A percentile compares a stretch with the other conserved stretches of the same genome.
phyloP scores from a whole-genome alignment of 2,329 filamentous ascomycete genomes.

The Coniochaeta sp. region DNA sequence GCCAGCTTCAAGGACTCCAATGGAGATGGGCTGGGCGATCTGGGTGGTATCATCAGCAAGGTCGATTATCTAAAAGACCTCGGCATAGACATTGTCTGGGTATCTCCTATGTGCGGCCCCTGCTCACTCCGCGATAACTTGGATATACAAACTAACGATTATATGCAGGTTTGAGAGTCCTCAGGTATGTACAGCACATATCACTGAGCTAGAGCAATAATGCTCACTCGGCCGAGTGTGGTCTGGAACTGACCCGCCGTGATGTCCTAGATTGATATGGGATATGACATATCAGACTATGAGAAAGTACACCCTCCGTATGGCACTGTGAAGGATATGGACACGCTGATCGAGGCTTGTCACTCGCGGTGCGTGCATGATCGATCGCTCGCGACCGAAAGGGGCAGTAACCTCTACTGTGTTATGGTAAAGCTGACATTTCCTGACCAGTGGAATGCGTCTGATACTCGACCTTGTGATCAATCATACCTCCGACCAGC shows the following conservation, averaged over 20 bases:
- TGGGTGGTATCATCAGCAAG: not conserved
- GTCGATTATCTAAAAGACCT: not conserved
- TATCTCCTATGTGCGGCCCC: not conserved
- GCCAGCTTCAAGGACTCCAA: conserved; percentile 1
- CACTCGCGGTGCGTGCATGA: not conserved
- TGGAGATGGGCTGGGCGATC: conserved; percentile 1
- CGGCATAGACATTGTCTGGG: not conserved
- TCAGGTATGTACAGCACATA: conserved; percentile 22
- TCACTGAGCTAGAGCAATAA: not conserved
- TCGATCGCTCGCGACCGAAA: not conserved
- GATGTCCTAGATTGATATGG: conserved; percentile 50
- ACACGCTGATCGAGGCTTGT: conserved; percentile 39
- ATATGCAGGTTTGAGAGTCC: conserved; percentile 27
- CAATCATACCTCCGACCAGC: conserved; percentile 45
- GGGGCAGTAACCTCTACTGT: not conserved
- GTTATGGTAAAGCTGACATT: conserved; percentile 29
- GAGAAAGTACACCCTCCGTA: conserved; percentile 58
- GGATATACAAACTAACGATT: not conserved
- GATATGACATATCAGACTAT: conserved; percentile 63
- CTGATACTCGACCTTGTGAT: conserved; percentile 66
- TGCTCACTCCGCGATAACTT: not conserved
- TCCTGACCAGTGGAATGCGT: conserved; percentile 52
- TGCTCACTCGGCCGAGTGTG: not conserved
- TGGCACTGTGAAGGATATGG: conserved; percentile 59
- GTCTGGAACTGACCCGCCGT: not conserved